Base-by-base conservation (phyloP, 306 rosid genomes). In the Gastrolobium villosum region DNA sequence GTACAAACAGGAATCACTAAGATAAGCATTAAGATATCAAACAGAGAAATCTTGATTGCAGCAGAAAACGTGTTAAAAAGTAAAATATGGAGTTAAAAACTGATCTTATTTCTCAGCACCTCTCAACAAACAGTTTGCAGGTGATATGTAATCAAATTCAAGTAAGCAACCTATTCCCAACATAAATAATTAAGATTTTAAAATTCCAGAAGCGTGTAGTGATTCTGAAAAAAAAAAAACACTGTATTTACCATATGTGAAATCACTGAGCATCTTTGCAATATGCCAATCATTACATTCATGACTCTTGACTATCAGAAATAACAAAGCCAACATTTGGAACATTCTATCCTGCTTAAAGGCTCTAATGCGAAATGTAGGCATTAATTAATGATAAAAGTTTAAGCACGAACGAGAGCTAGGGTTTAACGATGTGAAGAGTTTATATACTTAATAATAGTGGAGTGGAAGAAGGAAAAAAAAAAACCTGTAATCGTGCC, bases 401-500 rank as follows among this genome's bases (percentile, higher is more conserved):
- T 56, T 57, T 13, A 15, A 30, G 11, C 0, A 8, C 6, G 7
- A 55, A 55, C 45, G 4, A 63, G 7, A 40, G 3, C 72, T 65
- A 85, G 90, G 90, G 87, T 84, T 83, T 86, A 77, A 65, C 35
- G 35, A 20, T 10, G 35, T 4, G 46, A 34, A 64, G 46, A 43
- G 53, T 48, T 3, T 7, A 14, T 5, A 30, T 10, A 11, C 6
- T 4, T 6, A 56, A 31, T n/a, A 2, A 56, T 3, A 84, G 8
- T 2, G 40, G 14, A 15, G 11, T 0, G 37, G 31, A 40, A 59
- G 7, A 36, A 59, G 55, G 26, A n/a, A n/a, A 69, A n/a, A 40
- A 26, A 5, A 9, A 50, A 50, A 89, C 97, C 97, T 86, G 93
- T 89, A 63, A 92, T 88, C 63, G 94, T 89, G 37, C 97, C 97